Evolutionary conservation across 1,284 basidiomycete genomes (phyloP).

Genomic region (Sphagnurus paluster): DNA sequence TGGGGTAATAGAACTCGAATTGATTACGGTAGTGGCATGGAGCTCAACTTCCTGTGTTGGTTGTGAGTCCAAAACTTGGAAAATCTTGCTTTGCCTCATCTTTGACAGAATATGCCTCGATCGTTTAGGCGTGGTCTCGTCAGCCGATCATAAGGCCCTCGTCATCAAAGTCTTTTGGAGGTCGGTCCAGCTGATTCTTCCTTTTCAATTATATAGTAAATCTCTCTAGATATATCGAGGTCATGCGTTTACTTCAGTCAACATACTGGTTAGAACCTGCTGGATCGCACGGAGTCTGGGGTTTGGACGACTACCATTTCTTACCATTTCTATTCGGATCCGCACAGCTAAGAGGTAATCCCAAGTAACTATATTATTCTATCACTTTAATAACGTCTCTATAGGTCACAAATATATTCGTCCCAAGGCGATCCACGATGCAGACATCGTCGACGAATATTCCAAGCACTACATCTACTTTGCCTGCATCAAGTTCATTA

Average conservation of each 20-base stretch:
- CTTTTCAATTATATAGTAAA: neutral
- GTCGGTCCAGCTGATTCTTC: constrained; percentile 36
- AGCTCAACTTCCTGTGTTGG: constrained; percentile 97
- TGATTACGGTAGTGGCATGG: constrained; percentile 99
- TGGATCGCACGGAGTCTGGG: constrained; percentile 98
- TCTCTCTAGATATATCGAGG: constrained; percentile 81
- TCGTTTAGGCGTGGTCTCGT: constrained; percentile 66
- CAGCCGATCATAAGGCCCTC: constrained; percentile 74
- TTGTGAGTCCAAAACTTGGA: constrained; percentile 57
- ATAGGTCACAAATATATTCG: constrained; percentile 86
- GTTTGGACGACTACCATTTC: constrained; percentile 97
- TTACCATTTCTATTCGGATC: constrained; percentile 92
- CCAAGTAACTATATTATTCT: constrained; percentile 2
- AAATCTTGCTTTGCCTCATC: neutral
- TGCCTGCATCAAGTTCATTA: constrained; percentile 95
- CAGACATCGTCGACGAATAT: constrained; percentile 93
- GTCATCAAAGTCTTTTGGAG: constrained; percentile 92
- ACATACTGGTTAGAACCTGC: constrained; percentile 98
- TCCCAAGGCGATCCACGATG: constrained; percentile 92
- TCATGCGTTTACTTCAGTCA: constrained; percentile 91
- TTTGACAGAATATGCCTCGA: constrained; percentile 77
- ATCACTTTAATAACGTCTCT: neutral
- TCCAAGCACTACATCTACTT: constrained; percentile 96
- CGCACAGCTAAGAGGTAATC: constrained; percentile 73
- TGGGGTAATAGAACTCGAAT: constrained; percentile 95